Percentiles rank a stretch among this genome's conserved stretches.
Evolutionary conservation across 495 filamentous ascomycete genomes (phyloP).

Genomic region (Massariosphaeria phaeospora): DNA sequence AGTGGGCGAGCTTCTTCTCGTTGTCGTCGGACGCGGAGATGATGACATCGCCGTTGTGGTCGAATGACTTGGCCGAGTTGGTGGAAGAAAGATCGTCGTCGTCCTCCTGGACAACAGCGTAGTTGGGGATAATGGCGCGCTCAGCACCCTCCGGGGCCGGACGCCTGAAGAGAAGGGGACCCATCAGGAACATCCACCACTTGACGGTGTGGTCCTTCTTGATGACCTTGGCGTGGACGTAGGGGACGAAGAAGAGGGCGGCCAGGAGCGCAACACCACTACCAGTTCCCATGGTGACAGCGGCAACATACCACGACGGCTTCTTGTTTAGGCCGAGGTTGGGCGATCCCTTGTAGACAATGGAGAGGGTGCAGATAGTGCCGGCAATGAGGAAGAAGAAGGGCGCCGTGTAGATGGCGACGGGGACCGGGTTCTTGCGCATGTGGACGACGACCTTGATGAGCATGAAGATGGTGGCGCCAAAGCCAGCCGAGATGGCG

Average conservation of each 20-base stretch:
- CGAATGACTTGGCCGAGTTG: constrained; percentile 24
- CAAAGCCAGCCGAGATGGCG: constrained; percentile 53
- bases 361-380: constrained; percentile 55
- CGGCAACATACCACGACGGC: constrained; percentile 51
- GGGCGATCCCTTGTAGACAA: constrained; percentile 62
- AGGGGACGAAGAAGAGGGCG: constrained; percentile 58
- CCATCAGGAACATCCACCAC: constrained; percentile 51
- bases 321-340: constrained; percentile 53
- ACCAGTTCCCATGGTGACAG: constrained; percentile 53
- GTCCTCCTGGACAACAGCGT: constrained; percentile 49
- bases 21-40: constrained; percentile 16
- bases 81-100: constrained; percentile 39
- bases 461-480: constrained; percentile 54
- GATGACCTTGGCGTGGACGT: constrained; percentile 50
- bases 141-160: constrained; percentile 5
- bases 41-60: constrained; percentile 19
- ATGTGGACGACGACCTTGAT: constrained; percentile 57
- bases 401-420: constrained; percentile 55
- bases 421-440: constrained; percentile 53
- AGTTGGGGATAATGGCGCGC: constrained; percentile 43
- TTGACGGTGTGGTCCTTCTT: constrained; percentile 51
- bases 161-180: constrained; percentile 48
- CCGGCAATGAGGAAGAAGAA: constrained; percentile 50
- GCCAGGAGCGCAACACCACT: constrained; percentile 49
- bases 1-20: constrained; percentile 46